Evolutionary conservation across 768 basidiomycete species (phyloP).

Genomic region (Hericium alpestre): DNA sequence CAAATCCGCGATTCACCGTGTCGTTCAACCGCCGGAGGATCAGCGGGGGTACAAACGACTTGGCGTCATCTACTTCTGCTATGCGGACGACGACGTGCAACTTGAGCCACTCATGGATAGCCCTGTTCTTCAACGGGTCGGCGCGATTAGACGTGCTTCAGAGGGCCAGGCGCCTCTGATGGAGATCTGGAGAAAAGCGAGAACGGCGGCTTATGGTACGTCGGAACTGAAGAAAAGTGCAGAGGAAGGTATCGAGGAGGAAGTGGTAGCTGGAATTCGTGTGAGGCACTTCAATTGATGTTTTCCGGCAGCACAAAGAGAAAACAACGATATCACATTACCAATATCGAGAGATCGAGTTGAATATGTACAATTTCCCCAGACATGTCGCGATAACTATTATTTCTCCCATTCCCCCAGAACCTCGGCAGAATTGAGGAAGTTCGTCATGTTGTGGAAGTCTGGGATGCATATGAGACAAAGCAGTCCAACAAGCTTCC

Average conservation of each 20-base stretch:
- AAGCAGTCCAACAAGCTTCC: background rate
- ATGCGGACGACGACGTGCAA: conserved; percentile 21
- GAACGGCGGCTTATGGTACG: conserved; percentile 22
- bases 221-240: conserved; percentile 18
- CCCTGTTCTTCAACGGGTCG: conserved; percentile 19
- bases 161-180: conserved; percentile 18
- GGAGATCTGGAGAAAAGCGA: conserved; percentile 19
- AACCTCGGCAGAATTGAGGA: conserved; percentile 1
- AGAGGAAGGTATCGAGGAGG: conserved; percentile 20
- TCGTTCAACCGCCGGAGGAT: conserved; percentile 23
- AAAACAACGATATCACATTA: background rate
- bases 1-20: conserved; percentile 26
- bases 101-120: conserved; percentile 18
- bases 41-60: conserved; percentile 23
- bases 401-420: conserved; percentile 5
- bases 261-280: conserved; percentile 18
- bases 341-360: too few species aligned
- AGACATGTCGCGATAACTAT: background rate
- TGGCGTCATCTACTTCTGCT: conserved; percentile 24
- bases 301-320: background rate
- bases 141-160: conserved; percentile 15
- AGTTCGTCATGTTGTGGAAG: conserved; percentile 4
- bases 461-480: background rate
- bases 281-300: conserved; percentile 22
- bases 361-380: background rate